Base-by-base conservation (phyloP, 257 asterid species). In the Osmanthus fragrans region DNA sequence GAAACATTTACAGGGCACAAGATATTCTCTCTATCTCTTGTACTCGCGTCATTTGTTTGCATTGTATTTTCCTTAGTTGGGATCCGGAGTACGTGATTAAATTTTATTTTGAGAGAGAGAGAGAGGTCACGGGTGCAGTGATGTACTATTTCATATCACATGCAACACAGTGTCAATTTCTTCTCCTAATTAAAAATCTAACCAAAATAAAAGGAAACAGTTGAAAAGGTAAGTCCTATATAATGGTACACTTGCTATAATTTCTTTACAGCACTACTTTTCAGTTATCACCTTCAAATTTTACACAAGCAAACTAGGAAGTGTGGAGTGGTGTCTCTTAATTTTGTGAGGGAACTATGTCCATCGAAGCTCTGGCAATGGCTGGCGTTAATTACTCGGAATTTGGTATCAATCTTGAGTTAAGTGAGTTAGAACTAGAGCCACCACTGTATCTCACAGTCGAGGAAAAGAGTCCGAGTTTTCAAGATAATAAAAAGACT, bases 351-450 rank as follows among this genome's bases (percentile, higher is more conserved):
- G 56, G n/a, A 47, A 4, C 6, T 47, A 76, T 79, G 79, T 83
- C 86, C 0, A 32, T 79, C 4, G 86, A 83, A 47, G 84, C 86
- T 79, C 73, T 83, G 58, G 81, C 86, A 3, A 79, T 76, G 86
- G 79, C 84, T 0, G 82, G 84, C 69, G 84, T 45, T 32, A 80
- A 80, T 73, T 76, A 69, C 79, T 45, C 7, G 7, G 75, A 68
- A 70, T 67, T 77, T 34, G 29, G 49, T 23, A 72, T 80, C 66
- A 78, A 33, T 9, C 47, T 83, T 5, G 80, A 83, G 45, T 47
- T 34, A 10, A 13, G 40, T 30, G 49, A 1, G 29, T 37, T 42
- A 1, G 77, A 76, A 3, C 42, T 13, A 19, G 58, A 58, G 32
- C 73, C 76, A 25, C 80, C 84, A 8, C 70, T 71, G n/a, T 67